phyloP scores from a whole-genome alignment of 2,329 filamentous ascomycete species.

The Phyllosticta capitalensis region DNA sequence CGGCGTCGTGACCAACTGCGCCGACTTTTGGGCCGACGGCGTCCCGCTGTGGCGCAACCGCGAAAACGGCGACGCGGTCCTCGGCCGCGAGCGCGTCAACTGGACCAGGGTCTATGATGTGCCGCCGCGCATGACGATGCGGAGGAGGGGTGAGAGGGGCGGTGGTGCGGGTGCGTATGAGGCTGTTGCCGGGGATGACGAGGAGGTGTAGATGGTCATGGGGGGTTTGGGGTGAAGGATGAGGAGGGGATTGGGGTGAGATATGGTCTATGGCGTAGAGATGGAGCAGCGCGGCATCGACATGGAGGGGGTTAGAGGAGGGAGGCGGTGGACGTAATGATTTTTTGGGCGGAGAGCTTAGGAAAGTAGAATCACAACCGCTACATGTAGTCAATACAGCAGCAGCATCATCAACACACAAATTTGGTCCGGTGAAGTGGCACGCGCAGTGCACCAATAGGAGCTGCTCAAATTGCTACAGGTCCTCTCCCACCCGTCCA shows the following conservation, averaged over 20 bases:
- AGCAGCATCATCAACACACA: not conserved
- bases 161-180: slow-evolving; percentile 4
- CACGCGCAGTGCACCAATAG: no score
- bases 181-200: slow-evolving; percentile 11
- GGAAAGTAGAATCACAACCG: no score
- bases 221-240: not conserved
- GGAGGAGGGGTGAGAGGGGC: slow-evolving; percentile 20
- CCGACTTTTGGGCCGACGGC: slow-evolving; percentile 92
- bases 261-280: not conserved
- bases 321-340: not conserved
- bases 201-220: not conserved
- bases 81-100: slow-evolving; percentile 73
- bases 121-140: slow-evolving; percentile 56
- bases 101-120: slow-evolving; percentile 87
- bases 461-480: no score
- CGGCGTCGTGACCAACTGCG: slow-evolving; percentile 80
- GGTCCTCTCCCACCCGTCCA: no score
- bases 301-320: not conserved
- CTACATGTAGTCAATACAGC: no score
- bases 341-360: no score
- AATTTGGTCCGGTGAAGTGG: no score
- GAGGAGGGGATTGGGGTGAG: not conserved
- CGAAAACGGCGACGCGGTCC: slow-evolving; percentile 62
- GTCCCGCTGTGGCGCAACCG: slow-evolving; percentile 69
- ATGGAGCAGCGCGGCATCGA: not conserved